Percentiles rank a stretch among this genome's conserved stretches.
Evolutionary conservation across 768 basidiomycete species (phyloP).

Genomic region (Artomyces pyxidatus): DNA sequence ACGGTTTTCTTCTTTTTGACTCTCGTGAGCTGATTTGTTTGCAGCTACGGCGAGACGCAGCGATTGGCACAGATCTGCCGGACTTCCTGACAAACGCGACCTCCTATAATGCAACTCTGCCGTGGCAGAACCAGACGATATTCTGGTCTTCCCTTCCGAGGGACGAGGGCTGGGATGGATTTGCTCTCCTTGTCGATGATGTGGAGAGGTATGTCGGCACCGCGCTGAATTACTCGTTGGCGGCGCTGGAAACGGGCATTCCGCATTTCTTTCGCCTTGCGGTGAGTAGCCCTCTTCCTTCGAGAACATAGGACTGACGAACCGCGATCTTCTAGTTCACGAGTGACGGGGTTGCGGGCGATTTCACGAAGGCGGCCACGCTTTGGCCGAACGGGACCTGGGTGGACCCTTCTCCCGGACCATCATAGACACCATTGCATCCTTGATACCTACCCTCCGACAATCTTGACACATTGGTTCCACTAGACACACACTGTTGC

Average conservation of each 20-base stretch:
- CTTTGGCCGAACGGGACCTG: slow-evolving; percentile 78
- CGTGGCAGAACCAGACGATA: slow-evolving; percentile 31
- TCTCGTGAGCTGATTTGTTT: neutral
- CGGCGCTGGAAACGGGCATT: slow-evolving; percentile 45
- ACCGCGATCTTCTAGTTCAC: slow-evolving; percentile 35
- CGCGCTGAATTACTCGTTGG: slow-evolving; percentile 65
- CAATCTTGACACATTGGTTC: slow-evolving; percentile 6
- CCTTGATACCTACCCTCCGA: slow-evolving; percentile 10
- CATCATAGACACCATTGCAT: slow-evolving; percentile 29
- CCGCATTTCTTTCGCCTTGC: slow-evolving; percentile 78
- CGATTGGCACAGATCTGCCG: slow-evolving; percentile 62
- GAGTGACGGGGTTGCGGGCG: slow-evolving; percentile 42
- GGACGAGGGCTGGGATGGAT: slow-evolving; percentile 59
- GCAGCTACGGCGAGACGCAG: slow-evolving; percentile 66
- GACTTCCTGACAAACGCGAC: slow-evolving; percentile 69
- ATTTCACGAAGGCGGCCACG: slow-evolving; percentile 75
- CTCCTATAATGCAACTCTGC: slow-evolving; percentile 48
- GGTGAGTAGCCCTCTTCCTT: slow-evolving; percentile 30
- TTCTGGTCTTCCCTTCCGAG: slow-evolving; percentile 24
- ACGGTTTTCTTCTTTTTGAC: slow-evolving; percentile 3
- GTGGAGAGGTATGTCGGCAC: slow-evolving; percentile 71
- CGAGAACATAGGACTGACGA: neutral
- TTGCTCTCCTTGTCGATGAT: slow-evolving; percentile 76
- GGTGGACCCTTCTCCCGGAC: slow-evolving; percentile 65
- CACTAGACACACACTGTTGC: too few species aligned